These are phyloP conservation scores for Coemansia sp. DNA, from an alignment of 192 early-diverging fungal species.

Conservation along the genomic window DNA sequence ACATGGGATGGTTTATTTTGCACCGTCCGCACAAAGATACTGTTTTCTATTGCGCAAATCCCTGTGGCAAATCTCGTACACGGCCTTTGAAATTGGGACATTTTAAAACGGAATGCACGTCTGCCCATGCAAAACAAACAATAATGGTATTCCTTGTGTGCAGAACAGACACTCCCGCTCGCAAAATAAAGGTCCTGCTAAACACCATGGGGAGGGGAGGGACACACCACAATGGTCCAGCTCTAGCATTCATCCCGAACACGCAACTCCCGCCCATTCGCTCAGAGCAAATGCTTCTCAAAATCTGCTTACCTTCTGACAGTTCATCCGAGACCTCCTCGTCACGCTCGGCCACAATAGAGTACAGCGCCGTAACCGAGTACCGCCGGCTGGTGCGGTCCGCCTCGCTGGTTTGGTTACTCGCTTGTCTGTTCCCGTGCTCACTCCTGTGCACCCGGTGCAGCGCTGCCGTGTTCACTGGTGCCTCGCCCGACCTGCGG, in stretches of 20 bases:
- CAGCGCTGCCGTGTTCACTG: constrained; percentile 15
- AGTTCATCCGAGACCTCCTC: constrained; percentile 92
- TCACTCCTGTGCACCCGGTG: constrained; percentile 26
- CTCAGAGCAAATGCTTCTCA: neutral
- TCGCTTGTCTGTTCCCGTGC: constrained; percentile 23
- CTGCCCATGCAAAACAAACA: neutral
- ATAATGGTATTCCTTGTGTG: neutral
- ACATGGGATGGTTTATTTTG: too few relatives aligned
- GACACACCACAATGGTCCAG: neutral
- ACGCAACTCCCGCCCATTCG: neutral
- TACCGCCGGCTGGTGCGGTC: constrained; percentile 68
- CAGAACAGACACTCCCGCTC: neutral
- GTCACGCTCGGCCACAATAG: constrained; percentile 88
- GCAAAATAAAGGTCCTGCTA: too few relatives aligned
- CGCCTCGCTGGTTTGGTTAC: constrained; percentile 28
- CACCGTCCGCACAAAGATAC: too few relatives aligned
- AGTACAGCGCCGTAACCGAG: constrained; percentile 70
- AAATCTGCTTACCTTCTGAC: constrained; percentile 65
- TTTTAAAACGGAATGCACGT: neutral
- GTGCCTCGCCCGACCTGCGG: constrained; percentile 27
- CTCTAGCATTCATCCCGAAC: neutral
- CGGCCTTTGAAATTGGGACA: neutral
- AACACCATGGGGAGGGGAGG: neutral
- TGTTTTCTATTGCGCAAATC: neutral
- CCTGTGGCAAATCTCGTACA: neutral